These are phyloP conservation scores for Hypocrella siamensis DNA, from an alignment of 2,329 filamentous ascomycete genomes.

Conservation along the genomic window DNA sequence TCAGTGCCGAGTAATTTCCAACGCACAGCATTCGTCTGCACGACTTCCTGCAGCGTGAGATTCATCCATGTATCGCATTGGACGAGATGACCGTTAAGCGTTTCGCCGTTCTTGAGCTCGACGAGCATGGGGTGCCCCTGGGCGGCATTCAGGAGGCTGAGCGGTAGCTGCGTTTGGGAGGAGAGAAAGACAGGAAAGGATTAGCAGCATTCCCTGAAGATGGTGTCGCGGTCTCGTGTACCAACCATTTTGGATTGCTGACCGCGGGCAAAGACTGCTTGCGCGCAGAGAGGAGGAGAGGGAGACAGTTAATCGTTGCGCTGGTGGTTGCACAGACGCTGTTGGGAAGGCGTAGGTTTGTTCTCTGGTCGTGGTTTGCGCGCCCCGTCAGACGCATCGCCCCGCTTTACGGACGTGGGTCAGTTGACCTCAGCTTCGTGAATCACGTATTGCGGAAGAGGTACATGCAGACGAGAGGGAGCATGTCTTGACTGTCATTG, in stretches of 20 bases:
- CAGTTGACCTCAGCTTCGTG: no score
- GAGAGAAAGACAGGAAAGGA: no score
- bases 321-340: no score
- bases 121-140: slow-evolving; percentile 97
- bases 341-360: background rate
- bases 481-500: background rate
- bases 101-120: slow-evolving; percentile 95
- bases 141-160: slow-evolving; percentile 82
- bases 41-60: slow-evolving; percentile 88
- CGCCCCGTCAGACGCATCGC: slow-evolving; percentile 14
- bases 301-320: no score
- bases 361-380: background rate
- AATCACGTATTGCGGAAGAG: no score
- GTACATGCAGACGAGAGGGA: background rate
- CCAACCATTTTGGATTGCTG: background rate
- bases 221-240: background rate
- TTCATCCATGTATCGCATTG: slow-evolving; percentile 99
- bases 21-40: slow-evolving; percentile 74
- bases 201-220: background rate
- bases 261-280: background rate
- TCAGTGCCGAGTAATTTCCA: background rate
- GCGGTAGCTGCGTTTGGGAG: slow-evolving; percentile 43
- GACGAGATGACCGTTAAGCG: slow-evolving; percentile 87
- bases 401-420: slow-evolving; percentile 8
- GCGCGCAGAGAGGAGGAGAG: no score